Conservation (phyloP, 2,329 filamentous ascomycete genomes). For the Exophiala dermatitidis region DNA sequence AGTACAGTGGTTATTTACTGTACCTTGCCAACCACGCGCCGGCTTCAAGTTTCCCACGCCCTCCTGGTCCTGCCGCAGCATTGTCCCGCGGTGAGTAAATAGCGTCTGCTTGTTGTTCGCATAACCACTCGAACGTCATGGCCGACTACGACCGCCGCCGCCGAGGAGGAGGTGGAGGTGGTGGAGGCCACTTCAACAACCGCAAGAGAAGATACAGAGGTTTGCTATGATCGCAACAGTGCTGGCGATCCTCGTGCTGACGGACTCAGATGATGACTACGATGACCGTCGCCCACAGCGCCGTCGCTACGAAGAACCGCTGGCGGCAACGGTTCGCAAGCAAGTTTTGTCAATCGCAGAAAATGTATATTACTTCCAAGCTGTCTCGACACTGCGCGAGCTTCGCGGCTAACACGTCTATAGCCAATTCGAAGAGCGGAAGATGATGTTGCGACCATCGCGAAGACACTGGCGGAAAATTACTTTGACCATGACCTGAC, state of each 20-base stretch:
- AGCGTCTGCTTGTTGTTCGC: too few relatives aligned
- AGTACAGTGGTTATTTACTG: too few relatives aligned
- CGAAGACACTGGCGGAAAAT: conserved; percentile 70
- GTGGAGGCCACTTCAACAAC: conserved; percentile 50
- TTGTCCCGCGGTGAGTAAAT: too few relatives aligned
- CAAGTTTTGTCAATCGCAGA: conserved; percentile 76
- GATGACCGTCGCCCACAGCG: conserved; percentile 66
- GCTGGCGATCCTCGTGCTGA: background rate
- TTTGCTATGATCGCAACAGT: conserved; percentile 35
- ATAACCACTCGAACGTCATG: conserved; percentile 32
- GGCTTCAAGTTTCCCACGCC: too few relatives aligned
- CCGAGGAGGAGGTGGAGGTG: conserved; percentile 30
- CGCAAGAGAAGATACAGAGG: conserved; percentile 77
- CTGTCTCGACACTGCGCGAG: background rate
- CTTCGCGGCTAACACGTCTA: background rate
- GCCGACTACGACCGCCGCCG: conserved; percentile 51
- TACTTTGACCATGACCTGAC: conserved; percentile 77
- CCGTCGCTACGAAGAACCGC: conserved; percentile 65
- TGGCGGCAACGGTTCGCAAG: conserved; percentile 64
- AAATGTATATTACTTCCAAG: conserved; percentile 42
- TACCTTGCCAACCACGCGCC: too few relatives aligned
- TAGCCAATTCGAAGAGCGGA: conserved; percentile 58
- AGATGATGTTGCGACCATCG: conserved; percentile 68
- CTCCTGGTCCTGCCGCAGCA: too few relatives aligned
- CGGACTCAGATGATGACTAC: conserved; percentile 58